Conservation (phyloP, 495 filamentous ascomycete genomes). For the Aspergillus wentii region DNA sequence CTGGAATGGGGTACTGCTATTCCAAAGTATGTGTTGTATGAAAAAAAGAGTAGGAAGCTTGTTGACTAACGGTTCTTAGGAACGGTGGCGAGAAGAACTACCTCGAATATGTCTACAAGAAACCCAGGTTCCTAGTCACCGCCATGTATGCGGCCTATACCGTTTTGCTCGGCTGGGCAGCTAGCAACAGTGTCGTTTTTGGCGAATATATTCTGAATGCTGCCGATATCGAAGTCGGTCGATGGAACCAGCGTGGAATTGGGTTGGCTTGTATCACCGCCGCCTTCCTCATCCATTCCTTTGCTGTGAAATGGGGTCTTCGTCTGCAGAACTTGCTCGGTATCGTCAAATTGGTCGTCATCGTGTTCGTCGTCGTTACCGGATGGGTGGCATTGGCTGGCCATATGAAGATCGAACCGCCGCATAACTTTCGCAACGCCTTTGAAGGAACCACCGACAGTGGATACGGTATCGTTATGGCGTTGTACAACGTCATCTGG, state of each 20-base stretch:
- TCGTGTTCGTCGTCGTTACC: slow-evolving; percentile 60
- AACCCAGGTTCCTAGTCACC: slow-evolving; percentile 61
- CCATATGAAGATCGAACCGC: slow-evolving; percentile 37
- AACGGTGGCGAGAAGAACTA: slow-evolving; percentile 72
- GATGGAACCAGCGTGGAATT: slow-evolving; percentile 66
- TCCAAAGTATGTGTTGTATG: slow-evolving; percentile 25
- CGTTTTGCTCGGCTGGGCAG: slow-evolving; percentile 47
- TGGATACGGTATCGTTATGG: slow-evolving; percentile 58
- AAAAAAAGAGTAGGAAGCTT: not conserved
- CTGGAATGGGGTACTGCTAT: slow-evolving; percentile 53
- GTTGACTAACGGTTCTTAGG: slow-evolving; percentile 11
- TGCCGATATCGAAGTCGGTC: slow-evolving; percentile 50
- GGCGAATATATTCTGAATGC: slow-evolving; percentile 66
- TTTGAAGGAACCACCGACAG: slow-evolving; percentile 54
- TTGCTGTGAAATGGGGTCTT: slow-evolving; percentile 63
- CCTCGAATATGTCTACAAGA: slow-evolving; percentile 60
- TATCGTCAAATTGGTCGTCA: slow-evolving; percentile 61
- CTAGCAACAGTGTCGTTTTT: slow-evolving; percentile 65
- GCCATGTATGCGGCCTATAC: slow-evolving; percentile 58
- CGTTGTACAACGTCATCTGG: slow-evolving; percentile 63
- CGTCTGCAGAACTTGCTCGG: slow-evolving; percentile 62
- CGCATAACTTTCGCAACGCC: slow-evolving; percentile 62
- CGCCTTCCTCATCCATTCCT: slow-evolving; percentile 56
- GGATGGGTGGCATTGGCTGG: slow-evolving; percentile 59
- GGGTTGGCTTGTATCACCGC: slow-evolving; percentile 62